A percentile compares a stretch with the other conserved stretches of the same genome.
Conservation (phyloP, 495 filamentous ascomycete species). For the Annulohypoxylon bovei region DNA sequence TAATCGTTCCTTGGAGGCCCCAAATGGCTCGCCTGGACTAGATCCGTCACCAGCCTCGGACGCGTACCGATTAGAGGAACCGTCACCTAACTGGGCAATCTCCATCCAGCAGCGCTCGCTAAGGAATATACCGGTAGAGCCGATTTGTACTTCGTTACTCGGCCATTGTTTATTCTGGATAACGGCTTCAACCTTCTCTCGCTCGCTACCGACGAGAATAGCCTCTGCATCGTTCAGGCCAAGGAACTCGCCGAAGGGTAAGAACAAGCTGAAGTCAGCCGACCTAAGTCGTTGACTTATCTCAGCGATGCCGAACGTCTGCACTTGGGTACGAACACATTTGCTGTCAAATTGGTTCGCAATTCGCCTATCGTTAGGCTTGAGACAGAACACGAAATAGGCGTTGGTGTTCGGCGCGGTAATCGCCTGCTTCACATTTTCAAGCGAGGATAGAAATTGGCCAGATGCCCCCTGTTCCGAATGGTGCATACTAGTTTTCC, state of each 20-base stretch:
- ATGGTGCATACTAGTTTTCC: slow-evolving; percentile 49
- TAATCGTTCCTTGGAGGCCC: slow-evolving; percentile 76
- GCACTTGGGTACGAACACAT: slow-evolving; percentile 92
- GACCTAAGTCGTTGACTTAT: slow-evolving; percentile 92
- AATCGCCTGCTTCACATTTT: slow-evolving; percentile 86
- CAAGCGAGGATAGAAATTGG: slow-evolving; percentile 89
- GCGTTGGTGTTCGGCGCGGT: slow-evolving; percentile 83
- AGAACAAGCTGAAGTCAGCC: slow-evolving; percentile 93
- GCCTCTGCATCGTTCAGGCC: slow-evolving; percentile 85
- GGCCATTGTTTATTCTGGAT: slow-evolving; percentile 92
- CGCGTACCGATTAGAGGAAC: slow-evolving; percentile 60
- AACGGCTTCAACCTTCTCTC: slow-evolving; percentile 88
- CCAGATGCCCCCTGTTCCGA: slow-evolving; percentile 85
- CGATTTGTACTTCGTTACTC: slow-evolving; percentile 87
- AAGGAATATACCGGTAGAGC: slow-evolving; percentile 92
- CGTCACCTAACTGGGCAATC: slow-evolving; percentile 79
- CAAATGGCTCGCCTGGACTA: slow-evolving; percentile 58
- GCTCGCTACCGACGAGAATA: slow-evolving; percentile 87
- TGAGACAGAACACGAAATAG: slow-evolving; percentile 96
- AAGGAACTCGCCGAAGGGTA: slow-evolving; percentile 95
- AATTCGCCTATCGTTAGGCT: slow-evolving; percentile 96
- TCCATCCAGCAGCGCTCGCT: slow-evolving; percentile 96
- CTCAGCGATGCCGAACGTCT: slow-evolving; percentile 95
- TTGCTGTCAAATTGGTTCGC: slow-evolving; percentile 99
- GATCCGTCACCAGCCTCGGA: slow-evolving; percentile 56